These are phyloP conservation scores for Boletus mariae DNA, from an alignment of 1,284 basidiomycete genomes.

Conservation along the genomic window DNA sequence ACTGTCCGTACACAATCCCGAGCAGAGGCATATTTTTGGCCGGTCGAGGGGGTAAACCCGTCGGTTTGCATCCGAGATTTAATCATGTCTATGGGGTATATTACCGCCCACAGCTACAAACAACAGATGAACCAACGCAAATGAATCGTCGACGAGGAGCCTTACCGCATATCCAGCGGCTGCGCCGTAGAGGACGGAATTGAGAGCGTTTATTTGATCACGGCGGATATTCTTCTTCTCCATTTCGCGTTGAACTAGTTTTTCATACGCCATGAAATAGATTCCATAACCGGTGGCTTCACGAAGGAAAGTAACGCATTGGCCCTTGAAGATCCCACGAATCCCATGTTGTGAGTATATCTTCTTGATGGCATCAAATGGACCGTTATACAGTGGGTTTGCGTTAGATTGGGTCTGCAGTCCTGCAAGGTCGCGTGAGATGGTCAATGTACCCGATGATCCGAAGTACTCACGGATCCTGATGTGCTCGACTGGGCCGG, in stretches of 20 bases:
- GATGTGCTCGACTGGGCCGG: constrained; percentile 96
- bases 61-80: constrained; percentile 97
- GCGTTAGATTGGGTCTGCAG: constrained; percentile 83
- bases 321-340: constrained; percentile 87
- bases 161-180: constrained; percentile 80
- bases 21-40: constrained; percentile 79
- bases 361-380: constrained; percentile 81
- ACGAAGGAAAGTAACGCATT: constrained; percentile 84
- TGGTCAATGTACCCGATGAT: not conserved
- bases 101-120: constrained; percentile 72
- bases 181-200: constrained; percentile 82
- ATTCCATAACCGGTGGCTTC: constrained; percentile 84
- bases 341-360: constrained; percentile 76
- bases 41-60: constrained; percentile 68
- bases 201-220: constrained; percentile 73
- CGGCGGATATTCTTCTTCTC: constrained; percentile 63
- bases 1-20: constrained; percentile 81
- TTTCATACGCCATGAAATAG: constrained; percentile 94
- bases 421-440: constrained; percentile 44
- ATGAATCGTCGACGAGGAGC: constrained; percentile 8
- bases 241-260: constrained; percentile 84
- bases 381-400: constrained; percentile 75
- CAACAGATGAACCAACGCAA: constrained; percentile 1
- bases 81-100: constrained; percentile 93
- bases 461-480: constrained; percentile 77